Evolutionary conservation across 2,329 filamentous ascomycete species (phyloP), one percentile per base, ranked within the genome.

Genomic region (Colletotrichum melonis): DNA sequence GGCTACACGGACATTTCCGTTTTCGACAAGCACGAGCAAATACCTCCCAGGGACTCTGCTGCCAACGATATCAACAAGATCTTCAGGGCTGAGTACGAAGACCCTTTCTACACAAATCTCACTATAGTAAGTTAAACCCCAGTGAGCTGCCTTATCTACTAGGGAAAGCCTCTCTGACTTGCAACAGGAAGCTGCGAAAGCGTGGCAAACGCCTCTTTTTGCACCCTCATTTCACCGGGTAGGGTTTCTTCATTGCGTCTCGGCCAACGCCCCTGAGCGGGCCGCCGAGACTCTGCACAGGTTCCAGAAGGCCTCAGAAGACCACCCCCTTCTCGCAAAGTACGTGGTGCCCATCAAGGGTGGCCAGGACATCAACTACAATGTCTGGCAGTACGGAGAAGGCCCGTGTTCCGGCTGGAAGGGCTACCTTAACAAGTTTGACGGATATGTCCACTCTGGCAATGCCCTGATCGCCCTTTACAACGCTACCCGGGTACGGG

Each of bases 61-160:
- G 89, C 86, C 24, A 89, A 90, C 72, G 89, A 92, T 74, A 77
- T 91, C 30, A 92, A 91, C 78, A 92, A 92, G 79, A 91, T 91
- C 68, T 82, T 91, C 46, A 84, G 89, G 2, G 88, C 86, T 5
- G 88, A 91, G 75, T 91, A 91, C 71, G 87, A 89, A 73, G 88
- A 90, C 71, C 81, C 83, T 0, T 89, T 89, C 68, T 91, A 91
- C 72, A 88, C 88, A 0, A 82, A 89, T 2, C 77, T 90, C 56
- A 86, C 88, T 1, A 80, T 90, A 67, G 87, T 88, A 79, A 72
- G 83, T 69, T 42, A 16, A 42, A 3, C 5, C 16, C 38, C 16
- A 6, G 38, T 19, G 14, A 42, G 38, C 24, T 28, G n/a, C 26
- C 42, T 59, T 5, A 22, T 12, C 14, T 6, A 8, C 4, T 8